Conservation (phyloP, 2,329 filamentous ascomycete genomes). For the Ceratocystis colombiana region DNA sequence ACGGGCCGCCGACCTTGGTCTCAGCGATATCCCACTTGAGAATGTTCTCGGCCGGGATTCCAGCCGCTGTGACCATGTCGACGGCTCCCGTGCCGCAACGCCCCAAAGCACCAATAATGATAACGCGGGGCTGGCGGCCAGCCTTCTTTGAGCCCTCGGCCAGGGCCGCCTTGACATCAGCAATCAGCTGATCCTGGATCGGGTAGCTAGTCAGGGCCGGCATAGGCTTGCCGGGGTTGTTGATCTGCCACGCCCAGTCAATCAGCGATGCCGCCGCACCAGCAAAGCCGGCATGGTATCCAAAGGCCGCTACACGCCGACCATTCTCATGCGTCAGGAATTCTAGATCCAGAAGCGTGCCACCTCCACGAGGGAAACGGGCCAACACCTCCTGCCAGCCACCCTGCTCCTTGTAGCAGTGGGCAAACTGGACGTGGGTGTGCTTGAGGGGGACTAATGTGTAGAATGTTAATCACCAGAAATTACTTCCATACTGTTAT, state of each 20-base stretch:
- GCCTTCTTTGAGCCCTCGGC: constrained; percentile 53
- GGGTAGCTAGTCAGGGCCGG: constrained; percentile 58
- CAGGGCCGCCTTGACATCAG: constrained; percentile 62
- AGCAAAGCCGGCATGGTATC: constrained; percentile 67
- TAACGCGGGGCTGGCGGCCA: constrained; percentile 58
- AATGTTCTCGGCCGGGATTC: constrained; percentile 43
- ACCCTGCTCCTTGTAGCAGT: constrained; percentile 66
- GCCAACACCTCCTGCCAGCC: constrained; percentile 73
- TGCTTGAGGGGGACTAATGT: constrained; percentile 55
- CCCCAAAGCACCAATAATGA: constrained; percentile 77
- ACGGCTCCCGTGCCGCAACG: constrained; percentile 79
- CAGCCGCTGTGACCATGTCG: constrained; percentile 64
- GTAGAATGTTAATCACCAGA: background rate
- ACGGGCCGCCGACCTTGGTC: constrained; percentile 62
- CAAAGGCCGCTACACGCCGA: constrained; percentile 60
- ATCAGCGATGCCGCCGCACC: constrained; percentile 64
- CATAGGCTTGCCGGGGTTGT: constrained; percentile 56
- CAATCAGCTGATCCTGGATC: constrained; percentile 58
- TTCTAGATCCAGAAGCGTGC: constrained; percentile 74
- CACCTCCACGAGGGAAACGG: constrained; percentile 65
- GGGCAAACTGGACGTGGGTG: constrained; percentile 60
- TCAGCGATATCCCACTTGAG: constrained; percentile 63
- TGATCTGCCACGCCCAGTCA: constrained; percentile 75
- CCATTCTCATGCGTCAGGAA: constrained; percentile 65
- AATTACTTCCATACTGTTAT: too few species aligned